Evolutionary conservation across 345 rosid genomes (phyloP).

Genomic region (Eucalyptus virginea): DNA sequence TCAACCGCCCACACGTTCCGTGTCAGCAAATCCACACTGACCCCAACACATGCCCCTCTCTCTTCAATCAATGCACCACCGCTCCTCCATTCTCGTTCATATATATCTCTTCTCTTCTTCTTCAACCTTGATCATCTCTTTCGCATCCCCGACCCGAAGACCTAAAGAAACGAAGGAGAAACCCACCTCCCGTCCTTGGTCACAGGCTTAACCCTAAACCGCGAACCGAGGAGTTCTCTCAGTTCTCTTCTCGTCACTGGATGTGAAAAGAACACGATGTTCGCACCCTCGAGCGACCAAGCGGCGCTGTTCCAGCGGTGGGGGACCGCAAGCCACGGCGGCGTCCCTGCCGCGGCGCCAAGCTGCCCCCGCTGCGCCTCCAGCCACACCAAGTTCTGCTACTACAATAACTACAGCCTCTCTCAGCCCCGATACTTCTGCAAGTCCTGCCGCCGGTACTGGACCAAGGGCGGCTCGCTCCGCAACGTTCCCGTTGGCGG

Average conservation of each 20-base stretch:
- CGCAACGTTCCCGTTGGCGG: conserved; percentile 87
- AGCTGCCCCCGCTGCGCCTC: conserved; percentile 89
- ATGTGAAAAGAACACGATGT: not conserved
- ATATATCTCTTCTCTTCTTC: not conserved
- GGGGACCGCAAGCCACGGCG: not conserved
- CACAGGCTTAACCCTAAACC: not conserved
- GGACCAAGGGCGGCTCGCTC: conserved; percentile 89
- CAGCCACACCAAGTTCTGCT: conserved; percentile 80
- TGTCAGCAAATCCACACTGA: not conserved
- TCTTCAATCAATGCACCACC: not conserved
- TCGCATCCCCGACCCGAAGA: not conserved
- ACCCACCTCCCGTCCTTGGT: not conserved
- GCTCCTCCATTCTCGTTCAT: not conserved
- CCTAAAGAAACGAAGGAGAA: not conserved
- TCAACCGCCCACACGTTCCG: not conserved
- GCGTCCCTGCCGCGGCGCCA: conserved; percentile 19
- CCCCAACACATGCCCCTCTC: not conserved
- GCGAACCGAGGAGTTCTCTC: not conserved
- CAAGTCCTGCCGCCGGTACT: conserved; percentile 72
- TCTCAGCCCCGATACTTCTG: conserved; percentile 88
- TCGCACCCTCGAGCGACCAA: not conserved
- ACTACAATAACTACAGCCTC: conserved; percentile 89
- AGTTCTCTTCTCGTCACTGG: not conserved
- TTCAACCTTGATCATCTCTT: not conserved
- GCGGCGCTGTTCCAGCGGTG: not conserved